Evolutionary conservation across 331 rosid genomes (phyloP).

Genomic region (Rhamnella rubrinervis): DNA sequence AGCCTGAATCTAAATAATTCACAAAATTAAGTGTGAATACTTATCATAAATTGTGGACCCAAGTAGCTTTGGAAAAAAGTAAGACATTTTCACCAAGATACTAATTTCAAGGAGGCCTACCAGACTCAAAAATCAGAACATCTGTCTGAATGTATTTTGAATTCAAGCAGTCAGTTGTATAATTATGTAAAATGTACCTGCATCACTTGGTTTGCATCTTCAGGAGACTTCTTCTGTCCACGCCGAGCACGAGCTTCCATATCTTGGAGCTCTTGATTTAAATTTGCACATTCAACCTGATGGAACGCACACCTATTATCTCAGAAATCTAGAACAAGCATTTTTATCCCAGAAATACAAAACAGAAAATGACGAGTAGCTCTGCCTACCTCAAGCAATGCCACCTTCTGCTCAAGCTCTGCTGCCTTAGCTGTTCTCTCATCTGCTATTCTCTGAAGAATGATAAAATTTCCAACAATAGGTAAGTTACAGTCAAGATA

Average conservation of each 20-base stretch:
- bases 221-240: constrained; percentile 86
- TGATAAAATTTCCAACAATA: constrained; percentile 26
- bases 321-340: constrained; percentile 12
- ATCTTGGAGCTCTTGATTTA: constrained; percentile 98
- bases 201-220: constrained; percentile 87
- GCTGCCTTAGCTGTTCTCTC: constrained; percentile 90
- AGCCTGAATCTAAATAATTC: constrained; percentile 60
- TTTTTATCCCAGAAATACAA: constrained; percentile 12
- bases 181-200: constrained; percentile 49
- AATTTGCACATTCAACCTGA: constrained; percentile 92
- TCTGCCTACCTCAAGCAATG: constrained; percentile 88
- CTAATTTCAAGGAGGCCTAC: not conserved
- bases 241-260: constrained; percentile 83
- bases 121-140: constrained; percentile 1
- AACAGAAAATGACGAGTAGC: constrained; percentile 9
- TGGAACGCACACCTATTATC: constrained; percentile 22
- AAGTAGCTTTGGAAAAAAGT: not conserved
- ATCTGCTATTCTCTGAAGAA: constrained; percentile 76
- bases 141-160: not conserved
- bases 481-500: constrained; percentile 16
- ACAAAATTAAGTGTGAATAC: not conserved
- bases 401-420: constrained; percentile 96
- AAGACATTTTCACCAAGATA: not conserved
- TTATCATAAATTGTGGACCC: not conserved
- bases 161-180: not conserved